A percentile compares a stretch with the other conserved stretches of the same genome.
Conservation (phyloP, 2,329 filamentous ascomycete species). For the Endothia cerciana region DNA sequence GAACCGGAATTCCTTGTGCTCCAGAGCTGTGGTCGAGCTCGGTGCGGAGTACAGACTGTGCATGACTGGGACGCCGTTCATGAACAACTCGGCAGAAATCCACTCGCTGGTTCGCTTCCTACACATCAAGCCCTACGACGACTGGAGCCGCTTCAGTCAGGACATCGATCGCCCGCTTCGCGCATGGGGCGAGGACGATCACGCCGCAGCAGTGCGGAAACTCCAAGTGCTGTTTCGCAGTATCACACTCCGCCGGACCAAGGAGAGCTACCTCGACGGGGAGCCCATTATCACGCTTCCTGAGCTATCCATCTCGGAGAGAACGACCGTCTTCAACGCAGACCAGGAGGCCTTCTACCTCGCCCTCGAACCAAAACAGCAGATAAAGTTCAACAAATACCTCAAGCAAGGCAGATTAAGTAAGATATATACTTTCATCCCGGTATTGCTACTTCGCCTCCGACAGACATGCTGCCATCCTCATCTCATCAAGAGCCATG, state of each 20-base stretch:
- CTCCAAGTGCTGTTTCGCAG: constrained; percentile 68
- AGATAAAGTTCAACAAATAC: constrained; percentile 35
- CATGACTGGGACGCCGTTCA: constrained; percentile 27
- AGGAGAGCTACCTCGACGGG: constrained; percentile 75
- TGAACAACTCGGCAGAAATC: constrained; percentile 24
- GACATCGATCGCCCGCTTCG: constrained; percentile 18
- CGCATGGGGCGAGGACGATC: constrained; percentile 13
- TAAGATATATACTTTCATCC: constrained; percentile 72
- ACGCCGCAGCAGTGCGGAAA: constrained; percentile 37
- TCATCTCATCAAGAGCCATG: constrained; percentile 54
- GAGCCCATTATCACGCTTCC: constrained; percentile 71
- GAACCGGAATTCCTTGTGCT: constrained; percentile 10
- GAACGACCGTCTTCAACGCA: constrained; percentile 65
- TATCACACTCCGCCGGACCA: constrained; percentile 78
- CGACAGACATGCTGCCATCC: constrained; percentile 80
- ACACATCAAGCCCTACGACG: constrained; percentile 30
- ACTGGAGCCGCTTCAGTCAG: constrained; percentile 41
- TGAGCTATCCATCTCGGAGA: constrained; percentile 60
- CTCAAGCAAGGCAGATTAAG: constrained; percentile 30
- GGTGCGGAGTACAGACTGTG: constrained; percentile 21
- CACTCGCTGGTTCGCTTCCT: constrained; percentile 41
- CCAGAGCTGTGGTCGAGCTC: constrained; percentile 18
- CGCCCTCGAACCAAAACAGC: constrained; percentile 32
- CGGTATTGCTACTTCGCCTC: constrained; percentile 75
- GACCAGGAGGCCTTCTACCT: constrained; percentile 66